Evolutionary conservation across 371 early-diverging fungal species (phyloP).

Genomic region (Nematocida major): DNA sequence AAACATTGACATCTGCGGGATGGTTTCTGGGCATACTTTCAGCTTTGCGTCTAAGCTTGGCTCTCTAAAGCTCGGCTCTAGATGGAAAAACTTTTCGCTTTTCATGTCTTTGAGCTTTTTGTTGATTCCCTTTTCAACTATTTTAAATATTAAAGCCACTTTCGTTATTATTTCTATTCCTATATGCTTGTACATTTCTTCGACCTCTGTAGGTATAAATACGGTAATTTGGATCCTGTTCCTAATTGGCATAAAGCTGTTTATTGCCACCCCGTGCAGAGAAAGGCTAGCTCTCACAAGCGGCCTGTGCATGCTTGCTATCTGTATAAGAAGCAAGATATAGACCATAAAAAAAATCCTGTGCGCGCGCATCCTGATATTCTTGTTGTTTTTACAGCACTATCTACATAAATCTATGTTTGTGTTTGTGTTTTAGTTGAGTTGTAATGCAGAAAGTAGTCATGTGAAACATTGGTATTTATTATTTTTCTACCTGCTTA

Average conservation of each 20-base stretch:
- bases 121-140: neutral
- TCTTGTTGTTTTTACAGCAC: too few relatives aligned
- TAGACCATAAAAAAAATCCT: too few relatives aligned
- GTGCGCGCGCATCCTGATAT: too few relatives aligned
- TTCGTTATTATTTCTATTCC: neutral
- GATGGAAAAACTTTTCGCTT: neutral
- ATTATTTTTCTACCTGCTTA: too few relatives aligned
- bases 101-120: neutral
- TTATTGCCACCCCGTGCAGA: neutral
- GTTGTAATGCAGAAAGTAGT: too few relatives aligned
- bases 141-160: neutral
- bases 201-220: neutral
- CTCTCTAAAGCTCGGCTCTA: neutral
- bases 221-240: neutral
- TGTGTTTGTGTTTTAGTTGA: too few relatives aligned
- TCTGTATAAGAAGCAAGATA: too few relatives aligned
- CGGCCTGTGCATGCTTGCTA: too few relatives aligned
- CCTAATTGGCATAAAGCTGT: neutral
- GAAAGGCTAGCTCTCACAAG: too few relatives aligned
- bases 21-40: neutral
- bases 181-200: neutral
- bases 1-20: neutral
- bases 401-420: too few relatives aligned
- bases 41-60: neutral
- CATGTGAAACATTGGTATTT: too few relatives aligned